Conservation (phyloP, 2,329 filamentous ascomycete genomes). For the Boeremia exigua region DNA sequence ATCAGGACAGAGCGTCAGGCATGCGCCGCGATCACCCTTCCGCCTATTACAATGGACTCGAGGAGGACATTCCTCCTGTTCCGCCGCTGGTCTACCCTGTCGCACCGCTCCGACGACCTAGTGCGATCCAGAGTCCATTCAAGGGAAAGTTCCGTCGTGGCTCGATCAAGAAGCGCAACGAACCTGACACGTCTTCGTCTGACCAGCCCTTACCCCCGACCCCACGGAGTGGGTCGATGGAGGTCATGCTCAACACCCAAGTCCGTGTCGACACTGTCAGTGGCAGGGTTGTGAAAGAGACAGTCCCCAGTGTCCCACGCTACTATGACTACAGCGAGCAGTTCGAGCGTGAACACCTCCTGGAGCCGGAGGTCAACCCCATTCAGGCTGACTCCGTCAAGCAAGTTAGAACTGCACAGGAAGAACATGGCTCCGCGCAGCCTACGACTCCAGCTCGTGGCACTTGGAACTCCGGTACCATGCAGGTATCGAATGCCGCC, state of each 20-base stretch:
- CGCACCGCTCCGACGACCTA: conserved; percentile 29
- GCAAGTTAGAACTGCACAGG: conserved; percentile 52
- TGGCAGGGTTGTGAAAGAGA: conserved; percentile 32
- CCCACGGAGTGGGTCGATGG: conserved; percentile 47
- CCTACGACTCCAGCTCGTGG: neutral
- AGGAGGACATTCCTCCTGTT: conserved; percentile 30
- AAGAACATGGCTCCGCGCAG: conserved; percentile 36
- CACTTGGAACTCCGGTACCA: neutral
- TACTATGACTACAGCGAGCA: conserved; percentile 49
- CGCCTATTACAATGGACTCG: conserved; percentile 14
- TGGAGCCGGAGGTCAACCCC: conserved; percentile 22
- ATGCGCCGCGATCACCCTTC: conserved; percentile 24
- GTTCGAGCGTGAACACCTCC: conserved; percentile 37
- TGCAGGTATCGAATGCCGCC: neutral
- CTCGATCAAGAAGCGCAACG: conserved; percentile 42
- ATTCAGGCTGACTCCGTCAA: conserved; percentile 50
- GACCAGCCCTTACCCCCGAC: conserved; percentile 54
- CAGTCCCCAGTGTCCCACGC: conserved; percentile 20
- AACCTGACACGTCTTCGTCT: conserved; percentile 51
- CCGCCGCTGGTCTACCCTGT: conserved; percentile 31
- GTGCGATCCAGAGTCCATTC: conserved; percentile 24
- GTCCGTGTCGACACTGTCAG: conserved; percentile 40
- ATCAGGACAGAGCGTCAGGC: conserved; percentile 23
- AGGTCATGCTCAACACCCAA: conserved; percentile 35
- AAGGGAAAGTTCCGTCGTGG: conserved; percentile 41